These are phyloP conservation scores for Salix caprea DNA, from an alignment of 345 rosid genomes.

Conservation along the genomic window DNA sequence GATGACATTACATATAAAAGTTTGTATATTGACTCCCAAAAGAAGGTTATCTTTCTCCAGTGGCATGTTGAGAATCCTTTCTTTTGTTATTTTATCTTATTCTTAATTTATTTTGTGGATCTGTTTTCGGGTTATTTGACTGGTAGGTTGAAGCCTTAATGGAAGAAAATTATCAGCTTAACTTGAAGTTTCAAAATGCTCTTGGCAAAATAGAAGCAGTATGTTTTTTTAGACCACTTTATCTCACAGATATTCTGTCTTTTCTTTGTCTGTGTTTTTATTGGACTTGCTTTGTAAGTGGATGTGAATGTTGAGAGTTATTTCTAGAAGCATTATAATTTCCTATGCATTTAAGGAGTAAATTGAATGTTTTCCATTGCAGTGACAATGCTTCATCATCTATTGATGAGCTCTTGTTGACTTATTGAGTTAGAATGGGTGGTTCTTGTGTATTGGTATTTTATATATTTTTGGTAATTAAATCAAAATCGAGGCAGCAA, in stretches of 20 bases:
- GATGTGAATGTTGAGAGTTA: not conserved
- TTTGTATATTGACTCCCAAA: slow-evolving; percentile 46
- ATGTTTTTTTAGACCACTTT: not conserved
- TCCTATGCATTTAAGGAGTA: not conserved
- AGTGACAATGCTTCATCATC: not conserved
- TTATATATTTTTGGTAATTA: not conserved
- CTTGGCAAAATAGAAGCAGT: slow-evolving; percentile 22
- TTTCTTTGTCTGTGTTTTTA: not conserved
- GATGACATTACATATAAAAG: slow-evolving; percentile 30
- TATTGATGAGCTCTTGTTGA: not conserved
- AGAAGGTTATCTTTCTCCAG: slow-evolving; percentile 34
- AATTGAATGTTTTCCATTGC: not conserved
- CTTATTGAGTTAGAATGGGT: not conserved
- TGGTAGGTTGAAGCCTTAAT: slow-evolving; percentile 25
- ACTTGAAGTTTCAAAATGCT: slow-evolving; percentile 11
- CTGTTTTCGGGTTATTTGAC: not conserved
- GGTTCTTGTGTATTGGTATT: not conserved
- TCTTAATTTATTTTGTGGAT: not conserved
- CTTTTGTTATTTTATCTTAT: not conserved
- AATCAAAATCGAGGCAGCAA: not conserved
- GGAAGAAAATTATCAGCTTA: slow-evolving; percentile 21
- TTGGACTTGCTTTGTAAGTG: not conserved
- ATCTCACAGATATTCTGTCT: not conserved
- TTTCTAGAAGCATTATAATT: not conserved
- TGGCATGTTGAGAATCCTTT: not conserved